Base-by-base conservation (phyloP, 257 asterid genomes). In the Ligustrum vulgare region DNA sequence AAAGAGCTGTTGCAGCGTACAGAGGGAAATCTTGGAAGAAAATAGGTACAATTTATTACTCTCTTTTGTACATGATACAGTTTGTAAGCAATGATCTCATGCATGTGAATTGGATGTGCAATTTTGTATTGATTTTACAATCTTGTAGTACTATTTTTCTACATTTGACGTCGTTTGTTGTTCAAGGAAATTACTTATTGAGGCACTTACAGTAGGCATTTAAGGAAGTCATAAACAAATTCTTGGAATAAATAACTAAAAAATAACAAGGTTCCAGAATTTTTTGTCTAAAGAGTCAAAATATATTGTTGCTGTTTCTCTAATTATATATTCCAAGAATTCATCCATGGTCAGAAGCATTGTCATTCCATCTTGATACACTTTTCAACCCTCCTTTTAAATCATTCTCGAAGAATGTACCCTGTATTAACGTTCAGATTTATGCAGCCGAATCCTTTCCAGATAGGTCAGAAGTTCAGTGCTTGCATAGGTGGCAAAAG, bases 401-500 rank as follows among this genome's bases (percentile, higher is more conserved):
- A n/a, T 70, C 62, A 31, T 79, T 35, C 70, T 80, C 54, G 47
- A 71, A 43, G 25, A 25, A 45, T 56, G 72, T 62, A 32, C 9
- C 49, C 67, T 80, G 33, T 67, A 64, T 77, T 80, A 47, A 81
- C 79, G 25, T 77, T 78, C 43, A 72, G 78, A 70, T 80, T 72
- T 49, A 39, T 88, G 85, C 85, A 95, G 99, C 99, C 77, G 98
- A 95, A 79, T 90, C 84, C 85, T 93, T 95, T 77, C 97, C 99
- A 15, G 96, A 91, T 85, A 89, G 99, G 91, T 91, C 99, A 77
- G 99, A 95, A 86, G 99, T 95, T 76, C 99, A 95, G 86, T 95
- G 99, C 85, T 86, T 95, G 85, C 99, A 95, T 75, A 88, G 99
- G 80, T 95, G 99, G 99, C 99, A 95, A 79, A 95, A 95, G 87